phyloP scores from a whole-genome alignment of 169 alveolate species.

The Plasmodium gonderi region DNA sequence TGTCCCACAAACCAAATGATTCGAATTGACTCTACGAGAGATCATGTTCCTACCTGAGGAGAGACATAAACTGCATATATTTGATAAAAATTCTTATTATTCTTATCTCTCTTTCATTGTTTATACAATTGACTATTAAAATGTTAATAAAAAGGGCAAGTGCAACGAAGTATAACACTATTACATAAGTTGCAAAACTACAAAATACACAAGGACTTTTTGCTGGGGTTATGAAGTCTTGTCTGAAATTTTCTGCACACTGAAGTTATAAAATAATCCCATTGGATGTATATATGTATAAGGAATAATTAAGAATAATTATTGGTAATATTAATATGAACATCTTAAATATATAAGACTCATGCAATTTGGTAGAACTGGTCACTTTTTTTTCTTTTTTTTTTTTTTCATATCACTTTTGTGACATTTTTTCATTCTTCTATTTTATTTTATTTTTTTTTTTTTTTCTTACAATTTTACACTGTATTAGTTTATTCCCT shows the following conservation, averaged over 20 bases:
- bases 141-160: slow-evolving; percentile 3
- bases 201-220: slow-evolving; percentile 30
- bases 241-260: slow-evolving; percentile 69
- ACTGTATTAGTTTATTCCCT: slow-evolving; percentile 70
- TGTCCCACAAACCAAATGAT: background rate
- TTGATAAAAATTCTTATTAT: slow-evolving; percentile 25
- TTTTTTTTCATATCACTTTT: background rate
- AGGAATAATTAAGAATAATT: background rate
- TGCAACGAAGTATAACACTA: background rate
- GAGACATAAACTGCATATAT: slow-evolving; percentile 41
- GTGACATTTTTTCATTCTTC: background rate
- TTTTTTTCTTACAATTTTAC: slow-evolving; percentile 54
- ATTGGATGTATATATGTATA: background rate
- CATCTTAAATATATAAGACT: background rate
- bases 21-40: background rate
- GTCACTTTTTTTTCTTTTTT: background rate
- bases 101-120: background rate
- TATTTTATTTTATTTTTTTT: too few relatives aligned
- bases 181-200: slow-evolving; percentile 11
- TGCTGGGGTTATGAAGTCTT: slow-evolving; percentile 27
- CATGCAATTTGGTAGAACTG: background rate
- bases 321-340: background rate
- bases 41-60: slow-evolving; percentile 35
- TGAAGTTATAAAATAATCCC: background rate
- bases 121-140: slow-evolving; percentile 16